Evolutionary conservation across 2,329 filamentous ascomycete species (phyloP).

Genomic region (Camillea tinctor): DNA sequence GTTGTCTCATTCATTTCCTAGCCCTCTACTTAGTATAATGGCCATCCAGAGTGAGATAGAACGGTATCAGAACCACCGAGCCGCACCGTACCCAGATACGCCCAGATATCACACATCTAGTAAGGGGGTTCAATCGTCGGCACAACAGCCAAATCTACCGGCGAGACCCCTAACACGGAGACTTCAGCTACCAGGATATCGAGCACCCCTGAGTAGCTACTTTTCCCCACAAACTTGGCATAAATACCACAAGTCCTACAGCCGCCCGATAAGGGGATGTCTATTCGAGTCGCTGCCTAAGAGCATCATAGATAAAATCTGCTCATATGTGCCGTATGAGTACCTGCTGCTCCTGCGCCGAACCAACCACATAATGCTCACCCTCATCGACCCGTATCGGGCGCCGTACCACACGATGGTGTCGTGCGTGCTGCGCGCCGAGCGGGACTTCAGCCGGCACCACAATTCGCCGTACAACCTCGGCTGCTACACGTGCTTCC

Average conservation of each 20-base stretch:
- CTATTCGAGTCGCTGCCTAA: constrained; percentile 13
- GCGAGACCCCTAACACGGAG: no score
- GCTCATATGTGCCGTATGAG: constrained; percentile 15
- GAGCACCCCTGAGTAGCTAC: background rate
- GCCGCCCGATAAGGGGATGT: background rate
- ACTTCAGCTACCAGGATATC: no score
- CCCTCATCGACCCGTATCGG: constrained; percentile 11
- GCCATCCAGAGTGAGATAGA: constrained; percentile 4
- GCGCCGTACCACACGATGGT: constrained; percentile 12
- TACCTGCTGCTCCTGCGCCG: constrained; percentile 13
- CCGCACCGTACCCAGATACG: background rate
- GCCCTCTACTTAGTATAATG: constrained; percentile 1
- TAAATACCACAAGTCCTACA: constrained; percentile 10
- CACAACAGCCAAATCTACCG: background rate
- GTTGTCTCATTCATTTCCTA: background rate
- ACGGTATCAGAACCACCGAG: background rate
- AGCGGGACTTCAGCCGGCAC: constrained; percentile 19
- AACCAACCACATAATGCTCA: constrained; percentile 2
- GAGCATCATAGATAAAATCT: constrained; percentile 12
- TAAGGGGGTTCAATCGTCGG: background rate
- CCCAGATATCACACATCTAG: background rate
- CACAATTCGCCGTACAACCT: constrained; percentile 5
- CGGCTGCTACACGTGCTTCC: constrained; percentile 20
- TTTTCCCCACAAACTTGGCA: constrained; percentile 5
- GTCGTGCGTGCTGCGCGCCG: constrained; percentile 15